phyloP scores from a whole-genome alignment of 2,329 filamentous ascomycete species.

The Fusarium proliferatum region DNA sequence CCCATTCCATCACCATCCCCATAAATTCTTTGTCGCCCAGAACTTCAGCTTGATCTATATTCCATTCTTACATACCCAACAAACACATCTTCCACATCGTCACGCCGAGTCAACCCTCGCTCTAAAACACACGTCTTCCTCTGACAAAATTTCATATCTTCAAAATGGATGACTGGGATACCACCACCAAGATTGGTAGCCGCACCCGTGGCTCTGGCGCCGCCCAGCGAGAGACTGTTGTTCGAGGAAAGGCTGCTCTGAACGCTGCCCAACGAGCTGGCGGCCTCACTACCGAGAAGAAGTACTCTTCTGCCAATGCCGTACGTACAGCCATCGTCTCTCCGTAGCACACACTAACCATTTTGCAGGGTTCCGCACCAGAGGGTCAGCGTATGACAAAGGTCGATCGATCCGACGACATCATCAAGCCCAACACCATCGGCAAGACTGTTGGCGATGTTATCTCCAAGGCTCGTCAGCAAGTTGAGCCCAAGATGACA shows the following conservation, averaged over 20 bases:
- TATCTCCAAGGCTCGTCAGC: slow-evolving; percentile 82
- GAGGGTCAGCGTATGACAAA: slow-evolving; percentile 98
- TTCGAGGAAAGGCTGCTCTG: slow-evolving; percentile 83
- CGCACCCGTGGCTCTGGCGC: slow-evolving; percentile 77
- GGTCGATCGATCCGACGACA: slow-evolving; percentile 96
- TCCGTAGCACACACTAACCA: slow-evolving; percentile 24
- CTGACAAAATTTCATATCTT: slow-evolving; percentile 53
- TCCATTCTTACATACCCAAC: slow-evolving; percentile 21
- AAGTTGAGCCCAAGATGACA: slow-evolving; percentile 93
- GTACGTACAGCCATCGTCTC: slow-evolving; percentile 41
- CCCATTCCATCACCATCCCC: slow-evolving; percentile 47
- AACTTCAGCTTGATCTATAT: slow-evolving; percentile 36
- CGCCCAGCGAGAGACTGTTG: slow-evolving; percentile 82
- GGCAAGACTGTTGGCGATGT: slow-evolving; percentile 83
- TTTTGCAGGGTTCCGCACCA: slow-evolving; percentile 44
- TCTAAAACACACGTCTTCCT: slow-evolving; percentile 1
- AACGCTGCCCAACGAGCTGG: slow-evolving; percentile 91
- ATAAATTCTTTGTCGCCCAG: slow-evolving; percentile 44
- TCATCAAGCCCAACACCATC: slow-evolving; percentile 95
- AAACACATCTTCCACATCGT: slow-evolving; percentile 6
- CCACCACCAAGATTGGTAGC: slow-evolving; percentile 92
- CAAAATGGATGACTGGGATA: slow-evolving; percentile 81
- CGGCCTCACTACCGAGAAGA: slow-evolving; percentile 89
- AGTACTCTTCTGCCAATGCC: slow-evolving; percentile 79
- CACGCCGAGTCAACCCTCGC: background rate